Base-by-base conservation (phyloP, 768 basidiomycete genomes). In the Mycena olivaceomarginata region DNA sequence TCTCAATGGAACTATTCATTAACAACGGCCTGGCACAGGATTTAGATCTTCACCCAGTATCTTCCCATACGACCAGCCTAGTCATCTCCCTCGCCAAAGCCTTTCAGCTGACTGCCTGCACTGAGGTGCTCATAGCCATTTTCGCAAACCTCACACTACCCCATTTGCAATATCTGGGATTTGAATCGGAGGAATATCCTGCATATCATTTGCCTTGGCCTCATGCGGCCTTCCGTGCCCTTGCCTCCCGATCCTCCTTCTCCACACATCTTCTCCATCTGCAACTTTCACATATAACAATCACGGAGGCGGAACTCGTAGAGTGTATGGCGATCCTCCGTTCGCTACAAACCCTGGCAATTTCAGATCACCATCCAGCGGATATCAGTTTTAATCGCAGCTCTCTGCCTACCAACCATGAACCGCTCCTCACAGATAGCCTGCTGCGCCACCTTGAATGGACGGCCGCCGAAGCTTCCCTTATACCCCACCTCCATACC, bases 301-400 rank as follows among this genome's bases (percentile, higher is more conserved):
- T 71, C 20, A 48, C 57, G 16, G 57, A 71, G 16, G 25, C 12
- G 8, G 7, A 71, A n/a, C 70, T 71, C 25, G 59, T 71, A 13
- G 59, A 60, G 48, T 71, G 43, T 48, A n/a, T 71, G 1, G 41
- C 41, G 2, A 43, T 13, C 7, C 45, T 60, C 3, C 70, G 59
- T 1, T 20, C 20, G 0, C 45, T 71, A 10, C 25, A 48, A 31
- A n/a, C 10, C 2, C 70, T 71, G 6, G 18, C 70, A 1, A 63
- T 71, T 16, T 40, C 68, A 18, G 68, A 69, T 22, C 63, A 65
- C 43, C n/a, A 22, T 1, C n/a, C 6, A 13, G 31, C 11, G 16
- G 16, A n/a, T n/a, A n/a, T n/a, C n/a, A n/a, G n/a, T n/a, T n/a
- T n/a, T n/a, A n/a, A n/a, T n/a, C n/a, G n/a, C n/a, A n/a, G n/a